Evolutionary conservation across 2,329 filamentous ascomycete species (phyloP).

Genomic region (Aspergillus brasiliensis): DNA sequence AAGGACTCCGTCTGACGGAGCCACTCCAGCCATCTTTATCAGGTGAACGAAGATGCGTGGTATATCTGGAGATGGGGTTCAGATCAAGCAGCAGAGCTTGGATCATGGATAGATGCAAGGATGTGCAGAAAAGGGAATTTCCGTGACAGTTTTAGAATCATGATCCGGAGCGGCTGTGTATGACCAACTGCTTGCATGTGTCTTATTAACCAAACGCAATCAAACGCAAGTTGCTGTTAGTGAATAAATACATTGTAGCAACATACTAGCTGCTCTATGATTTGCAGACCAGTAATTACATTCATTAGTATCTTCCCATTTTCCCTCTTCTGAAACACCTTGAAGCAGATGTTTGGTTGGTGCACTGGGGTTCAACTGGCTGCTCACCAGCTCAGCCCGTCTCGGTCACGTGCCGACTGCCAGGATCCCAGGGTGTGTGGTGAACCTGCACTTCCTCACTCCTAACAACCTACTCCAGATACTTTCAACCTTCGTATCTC

Average conservation of each 20-base stretch:
- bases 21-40: not conserved
- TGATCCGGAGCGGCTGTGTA: not conserved
- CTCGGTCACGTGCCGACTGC: slow-evolving; percentile 2
- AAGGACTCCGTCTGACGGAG: not conserved
- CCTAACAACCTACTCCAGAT: not conserved
- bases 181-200: not conserved
- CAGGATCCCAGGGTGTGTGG: not conserved
- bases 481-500: too few relatives aligned
- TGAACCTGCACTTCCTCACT: not conserved
- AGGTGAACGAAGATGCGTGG: not conserved
- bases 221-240: not conserved
- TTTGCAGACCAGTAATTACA: too few relatives aligned
- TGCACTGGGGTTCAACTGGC: not conserved
- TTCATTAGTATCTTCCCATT: too few relatives aligned
- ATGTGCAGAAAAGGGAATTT: not conserved
- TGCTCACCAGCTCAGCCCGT: not conserved
- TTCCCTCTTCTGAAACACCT: too few relatives aligned
- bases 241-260: too few relatives aligned
- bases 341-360: too few relatives aligned
- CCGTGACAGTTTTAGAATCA: not conserved
- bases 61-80: not conserved
- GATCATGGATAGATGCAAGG: not conserved
- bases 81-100: not conserved
- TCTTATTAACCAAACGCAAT: not conserved
- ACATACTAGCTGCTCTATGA: too few relatives aligned